Percentiles rank a stretch among this genome's conserved stretches.
Conservation (phyloP, 768 basidiomycete species). For the Leccinum ochraceum region DNA sequence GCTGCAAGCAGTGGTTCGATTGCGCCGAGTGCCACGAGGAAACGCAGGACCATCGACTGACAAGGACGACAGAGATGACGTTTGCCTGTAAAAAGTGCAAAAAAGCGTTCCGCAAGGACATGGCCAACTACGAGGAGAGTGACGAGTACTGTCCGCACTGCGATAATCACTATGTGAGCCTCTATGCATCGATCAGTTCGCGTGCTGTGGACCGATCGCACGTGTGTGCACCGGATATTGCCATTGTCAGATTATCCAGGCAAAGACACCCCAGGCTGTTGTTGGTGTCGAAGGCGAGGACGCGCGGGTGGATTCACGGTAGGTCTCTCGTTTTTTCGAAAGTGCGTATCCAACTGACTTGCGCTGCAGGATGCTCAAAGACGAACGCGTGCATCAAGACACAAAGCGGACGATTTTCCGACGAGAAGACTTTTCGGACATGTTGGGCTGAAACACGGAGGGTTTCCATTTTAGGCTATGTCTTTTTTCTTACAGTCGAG, state of each 20-base stretch:
- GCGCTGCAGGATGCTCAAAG: slow-evolving; percentile 75
- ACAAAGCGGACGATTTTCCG: slow-evolving; percentile 50
- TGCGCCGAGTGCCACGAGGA: slow-evolving; percentile 96
- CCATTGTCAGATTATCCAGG: slow-evolving; percentile 74
- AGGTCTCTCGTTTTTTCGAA: slow-evolving; percentile 24
- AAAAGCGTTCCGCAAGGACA: slow-evolving; percentile 96
- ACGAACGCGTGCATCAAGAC: slow-evolving; percentile 69
- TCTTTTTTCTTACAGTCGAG: neutral
- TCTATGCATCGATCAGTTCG: neutral
- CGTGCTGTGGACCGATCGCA: neutral
- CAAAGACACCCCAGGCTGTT: slow-evolving; percentile 85
- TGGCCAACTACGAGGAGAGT: slow-evolving; percentile 89
- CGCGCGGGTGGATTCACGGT: slow-evolving; percentile 85
- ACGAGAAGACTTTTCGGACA: slow-evolving; percentile 51
- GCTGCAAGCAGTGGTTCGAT: slow-evolving; percentile 98
- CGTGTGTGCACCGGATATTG: neutral
- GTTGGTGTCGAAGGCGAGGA: slow-evolving; percentile 92
- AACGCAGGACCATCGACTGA: slow-evolving; percentile 67
- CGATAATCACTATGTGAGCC: slow-evolving; percentile 95
- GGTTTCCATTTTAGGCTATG: slow-evolving; percentile 18
- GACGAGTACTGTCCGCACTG: slow-evolving; percentile 99
- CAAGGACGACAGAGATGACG: slow-evolving; percentile 79
- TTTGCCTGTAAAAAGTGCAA: slow-evolving; percentile 90
- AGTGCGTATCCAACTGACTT: neutral
- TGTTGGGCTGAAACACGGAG: slow-evolving; percentile 34